A percentile compares a stretch with the other conserved stretches of the same genome.
Evolutionary conservation across 768 basidiomycete genomes (phyloP).

Genomic region (Coprinopsis cinerea): DNA sequence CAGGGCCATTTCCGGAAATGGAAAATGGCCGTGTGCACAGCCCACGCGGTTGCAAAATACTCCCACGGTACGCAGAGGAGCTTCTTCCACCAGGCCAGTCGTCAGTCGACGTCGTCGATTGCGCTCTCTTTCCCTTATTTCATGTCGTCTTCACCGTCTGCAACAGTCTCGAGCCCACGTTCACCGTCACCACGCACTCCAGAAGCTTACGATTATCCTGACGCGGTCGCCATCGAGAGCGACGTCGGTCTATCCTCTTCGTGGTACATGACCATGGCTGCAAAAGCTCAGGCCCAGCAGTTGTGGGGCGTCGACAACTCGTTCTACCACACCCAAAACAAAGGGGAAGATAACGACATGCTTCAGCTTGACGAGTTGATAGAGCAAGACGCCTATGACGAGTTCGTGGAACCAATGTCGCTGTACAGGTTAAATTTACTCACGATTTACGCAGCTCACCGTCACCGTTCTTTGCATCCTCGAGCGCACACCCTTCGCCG

Average conservation of each 20-base stretch:
- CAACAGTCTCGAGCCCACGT: slow-evolving; percentile 52
- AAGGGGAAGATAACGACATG: slow-evolving; percentile 49
- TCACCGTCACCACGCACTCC: slow-evolving; percentile 71
- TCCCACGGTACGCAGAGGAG: too few relatives aligned
- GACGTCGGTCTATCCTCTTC: slow-evolving; percentile 43
- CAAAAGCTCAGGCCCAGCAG: slow-evolving; percentile 33
- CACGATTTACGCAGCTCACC: slow-evolving; percentile 26
- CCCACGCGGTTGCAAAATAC: too few relatives aligned
- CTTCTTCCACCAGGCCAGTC: too few relatives aligned
- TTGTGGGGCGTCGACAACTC: slow-evolving; percentile 39
- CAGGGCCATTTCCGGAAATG: too few relatives aligned
- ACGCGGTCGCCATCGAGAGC: slow-evolving; percentile 44
- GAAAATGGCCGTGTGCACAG: too few relatives aligned
- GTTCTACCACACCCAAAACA: slow-evolving; percentile 32
- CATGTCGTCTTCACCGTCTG: slow-evolving; percentile 48
- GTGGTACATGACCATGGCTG: slow-evolving; percentile 50
- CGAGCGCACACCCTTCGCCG: slow-evolving; percentile 27
- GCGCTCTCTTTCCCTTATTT: not conserved
- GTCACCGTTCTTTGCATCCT: slow-evolving; percentile 25
- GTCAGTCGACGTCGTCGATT: not conserved
- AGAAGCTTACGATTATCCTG: slow-evolving; percentile 50
- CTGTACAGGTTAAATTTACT: slow-evolving; percentile 11
- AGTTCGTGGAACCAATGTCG: slow-evolving; percentile 40
- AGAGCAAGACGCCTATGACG: slow-evolving; percentile 69
- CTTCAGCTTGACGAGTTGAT: slow-evolving; percentile 69